Base-by-base conservation (phyloP, 2,329 filamentous ascomycete genomes). In the Pyrenophora seminiperda region DNA sequence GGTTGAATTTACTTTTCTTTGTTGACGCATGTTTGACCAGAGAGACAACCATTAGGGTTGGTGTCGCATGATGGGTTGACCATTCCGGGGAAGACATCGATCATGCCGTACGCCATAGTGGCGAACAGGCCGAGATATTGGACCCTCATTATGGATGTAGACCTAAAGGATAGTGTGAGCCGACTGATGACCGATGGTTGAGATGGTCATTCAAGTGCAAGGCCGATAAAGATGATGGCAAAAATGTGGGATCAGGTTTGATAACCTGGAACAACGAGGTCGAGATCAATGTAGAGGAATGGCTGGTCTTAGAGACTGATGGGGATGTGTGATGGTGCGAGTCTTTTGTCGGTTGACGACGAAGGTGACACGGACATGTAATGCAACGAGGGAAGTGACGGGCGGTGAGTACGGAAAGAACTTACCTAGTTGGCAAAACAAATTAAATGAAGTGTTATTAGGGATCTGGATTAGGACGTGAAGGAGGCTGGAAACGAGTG, bases 21-120 rank as follows among this genome's bases (percentile, higher is more conserved):
- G 15, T 64, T 47, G 9, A 62, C 62, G 60, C 71, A 76, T 43
- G 71, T 53, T 57, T 75, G 70, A 36, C 74, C 72, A 41, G 66
- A 68, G 41, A 76, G 59, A 52, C 76, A 78, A 15, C 49, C 53
- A 46, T 40, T 63, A 22, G 39, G 59, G 19, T 49, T 53, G 47
- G 60, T 58, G 43, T 75, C 62, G 63, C 79, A 81, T 3, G 51
- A 71, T 17, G 79, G 74, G 40, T 77, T 72, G 7, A 78, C 75
- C 68, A 75, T 75, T 30, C 67, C 63, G 3, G 24, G 24, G 13
- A 27, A 11, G 63, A 80, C 79, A 52, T 76, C 74, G 63, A 81
- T 80, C 61, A 81, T 81, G 45, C 77, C 78, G 5, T 67, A 66
- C 15, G 69, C 66, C 13, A 73, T 54, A 42, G 69, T 69, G 44